Conservation (phyloP, 1,284 basidiomycete species). For the Sphagnurus paluster region DNA sequence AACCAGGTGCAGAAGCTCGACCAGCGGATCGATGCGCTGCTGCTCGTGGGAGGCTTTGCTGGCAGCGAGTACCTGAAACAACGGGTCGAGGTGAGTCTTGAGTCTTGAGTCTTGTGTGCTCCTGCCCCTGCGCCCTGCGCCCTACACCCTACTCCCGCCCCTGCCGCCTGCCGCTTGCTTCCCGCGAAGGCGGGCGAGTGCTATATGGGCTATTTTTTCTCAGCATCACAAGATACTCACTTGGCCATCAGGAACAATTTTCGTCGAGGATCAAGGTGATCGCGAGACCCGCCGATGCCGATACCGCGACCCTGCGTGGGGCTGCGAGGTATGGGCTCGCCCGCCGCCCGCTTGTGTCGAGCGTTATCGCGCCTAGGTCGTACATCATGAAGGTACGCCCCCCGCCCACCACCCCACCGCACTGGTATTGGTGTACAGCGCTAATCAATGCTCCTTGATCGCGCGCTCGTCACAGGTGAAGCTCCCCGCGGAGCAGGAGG, state of each 20-base stretch:
- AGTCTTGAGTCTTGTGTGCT: too few relatives aligned
- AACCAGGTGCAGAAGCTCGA: slow-evolving; percentile 65
- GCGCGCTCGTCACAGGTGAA: too few relatives aligned
- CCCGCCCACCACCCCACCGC: slow-evolving; percentile 2
- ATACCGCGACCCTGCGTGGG: slow-evolving; percentile 80
- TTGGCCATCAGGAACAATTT: slow-evolving; percentile 55
- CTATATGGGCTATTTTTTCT: too few relatives aligned
- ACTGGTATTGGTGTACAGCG: slow-evolving; percentile 5
- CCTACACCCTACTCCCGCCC: too few relatives aligned
- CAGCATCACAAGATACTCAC: slow-evolving; percentile 2
- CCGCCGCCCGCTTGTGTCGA: slow-evolving; percentile 69
- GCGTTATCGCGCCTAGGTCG: slow-evolving; percentile 73
- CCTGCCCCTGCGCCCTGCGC: background rate
- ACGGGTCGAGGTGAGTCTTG: slow-evolving; percentile 74
- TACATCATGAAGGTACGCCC: slow-evolving; percentile 77
- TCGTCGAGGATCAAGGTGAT: slow-evolving; percentile 65
- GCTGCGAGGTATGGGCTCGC: slow-evolving; percentile 84
- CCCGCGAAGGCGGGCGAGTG: too few relatives aligned
- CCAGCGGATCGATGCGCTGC: slow-evolving; percentile 70
- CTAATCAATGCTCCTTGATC: too few relatives aligned
- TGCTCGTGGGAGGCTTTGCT: slow-evolving; percentile 85
- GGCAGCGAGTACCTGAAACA: slow-evolving; percentile 79
- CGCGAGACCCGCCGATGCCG: slow-evolving; percentile 75
- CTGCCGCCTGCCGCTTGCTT: too few relatives aligned
- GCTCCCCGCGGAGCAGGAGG: slow-evolving; percentile 77